Base-by-base conservation (phyloP, 768 basidiomycete species). In the Trametes punicea region DNA sequence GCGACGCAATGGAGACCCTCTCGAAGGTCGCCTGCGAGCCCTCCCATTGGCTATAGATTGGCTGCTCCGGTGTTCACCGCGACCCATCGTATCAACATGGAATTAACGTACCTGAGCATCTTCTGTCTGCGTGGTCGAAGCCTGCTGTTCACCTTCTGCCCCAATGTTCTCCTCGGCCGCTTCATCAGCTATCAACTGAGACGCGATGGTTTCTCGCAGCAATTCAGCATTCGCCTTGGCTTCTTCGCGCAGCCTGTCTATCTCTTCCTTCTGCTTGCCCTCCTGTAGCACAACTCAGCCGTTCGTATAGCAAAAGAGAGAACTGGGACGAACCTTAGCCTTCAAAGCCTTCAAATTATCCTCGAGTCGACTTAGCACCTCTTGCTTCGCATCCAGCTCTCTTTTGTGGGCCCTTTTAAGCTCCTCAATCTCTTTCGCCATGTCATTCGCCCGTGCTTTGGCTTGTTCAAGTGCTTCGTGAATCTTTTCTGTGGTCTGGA, bases 191-290 rank as follows among this genome's bases (percentile, higher is more conserved):
- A n/a, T 2, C 2, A 20, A 10, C 16, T 45, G 42, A 6, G 50
- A 47, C 6, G 10, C 33, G 13, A 27, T 20, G 6, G 30, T 18
- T 27, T 56, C 51, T 20, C 16, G 44, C 2, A 40, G 39, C 2
- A 21, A 38, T 8, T 18, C 21, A 9, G 27, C 44, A 13, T 30
- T 7, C n/a, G 11, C 20, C 27, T 42, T 29, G 3, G 25, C 34
- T 20, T 57, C 42, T 20, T 29, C 36, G 20, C 50, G 49, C 11
- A 57, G 39, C 36, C 29, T 25, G 21, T 51, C 50, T 11, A 57
- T 47, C 16, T 52, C 44, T 2, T 20, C 21, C 38, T 51, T 57
- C 50, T 57, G 56, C 44, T 51, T 51, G 36, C 4, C 18, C 23
- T 57, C 56, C 56, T 57, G 39, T 9, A 15, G 2, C 4, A 15